phyloP scores from a whole-genome alignment of 2,329 filamentous ascomycete genomes.

The Arthroderma uncinatum region DNA sequence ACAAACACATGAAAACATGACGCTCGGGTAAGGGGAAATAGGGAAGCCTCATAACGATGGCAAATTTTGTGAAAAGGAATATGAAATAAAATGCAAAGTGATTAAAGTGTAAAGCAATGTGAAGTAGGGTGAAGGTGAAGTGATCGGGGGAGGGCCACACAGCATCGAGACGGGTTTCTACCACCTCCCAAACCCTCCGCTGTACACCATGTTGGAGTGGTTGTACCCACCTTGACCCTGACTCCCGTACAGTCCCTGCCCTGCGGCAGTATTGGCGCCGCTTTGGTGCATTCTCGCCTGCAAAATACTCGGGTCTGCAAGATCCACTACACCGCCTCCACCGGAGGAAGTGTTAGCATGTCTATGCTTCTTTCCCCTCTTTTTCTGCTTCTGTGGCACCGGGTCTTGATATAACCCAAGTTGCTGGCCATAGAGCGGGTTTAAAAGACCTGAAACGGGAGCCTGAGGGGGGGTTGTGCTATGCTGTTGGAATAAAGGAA shows the following conservation, averaged over 20 bases:
- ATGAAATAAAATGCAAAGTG: not conserved
- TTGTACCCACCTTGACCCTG: slow-evolving; percentile 90
- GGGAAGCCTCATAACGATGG: slow-evolving; percentile 18
- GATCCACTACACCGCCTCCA: slow-evolving; percentile 96
- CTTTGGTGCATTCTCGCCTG: slow-evolving; percentile 92
- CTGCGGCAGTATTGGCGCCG: slow-evolving; percentile 59
- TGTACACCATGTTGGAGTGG: slow-evolving; percentile 66
- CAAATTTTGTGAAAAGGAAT: slow-evolving; percentile 5
- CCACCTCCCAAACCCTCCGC: slow-evolving; percentile 57
- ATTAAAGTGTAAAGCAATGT: not conserved
- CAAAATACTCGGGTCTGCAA: slow-evolving; percentile 99
- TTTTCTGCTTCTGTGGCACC: slow-evolving; percentile 90
- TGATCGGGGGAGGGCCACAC: slow-evolving; percentile 5
- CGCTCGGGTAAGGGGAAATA: slow-evolving; percentile 18
- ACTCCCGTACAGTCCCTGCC: slow-evolving; percentile 81
- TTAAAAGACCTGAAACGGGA: slow-evolving; percentile 82
- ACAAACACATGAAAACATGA: slow-evolving; percentile 16
- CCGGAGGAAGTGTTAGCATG: slow-evolving; percentile 99
- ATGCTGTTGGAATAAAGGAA: slow-evolving; percentile 84
- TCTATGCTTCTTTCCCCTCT: slow-evolving; percentile 99
- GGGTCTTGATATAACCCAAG: slow-evolving; percentile 80
- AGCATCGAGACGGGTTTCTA: slow-evolving; percentile 32
- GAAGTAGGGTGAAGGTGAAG: not conserved
- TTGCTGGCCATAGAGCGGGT: slow-evolving; percentile 81
- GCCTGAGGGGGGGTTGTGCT: slow-evolving; percentile 76